A percentile compares a stretch with the other conserved stretches of the same genome.
Conservation (phyloP, 176 grass and related monocot species). For the Echinochloa phyllopogon region DNA sequence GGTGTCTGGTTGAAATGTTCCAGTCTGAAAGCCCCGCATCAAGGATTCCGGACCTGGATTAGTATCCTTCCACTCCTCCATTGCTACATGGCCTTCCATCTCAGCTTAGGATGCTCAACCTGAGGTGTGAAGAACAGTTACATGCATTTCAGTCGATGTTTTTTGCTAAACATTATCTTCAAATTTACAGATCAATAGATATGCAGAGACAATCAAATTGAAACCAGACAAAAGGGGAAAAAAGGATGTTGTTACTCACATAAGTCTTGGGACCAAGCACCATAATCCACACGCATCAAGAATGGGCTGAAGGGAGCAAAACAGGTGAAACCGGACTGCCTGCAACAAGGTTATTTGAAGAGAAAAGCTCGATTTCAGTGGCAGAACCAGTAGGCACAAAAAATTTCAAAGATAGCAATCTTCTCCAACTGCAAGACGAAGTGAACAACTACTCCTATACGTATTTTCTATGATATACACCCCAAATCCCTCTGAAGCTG, state of each 20-base stretch:
- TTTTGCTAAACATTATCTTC: not conserved
- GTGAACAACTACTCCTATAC: not conserved
- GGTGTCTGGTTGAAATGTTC: slow-evolving; percentile 42
- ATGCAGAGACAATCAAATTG: slow-evolving; percentile 3
- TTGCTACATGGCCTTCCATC: slow-evolving; percentile 49
- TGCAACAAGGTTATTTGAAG: not conserved
- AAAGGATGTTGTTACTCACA: not conserved
- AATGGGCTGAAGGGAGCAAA: not conserved
- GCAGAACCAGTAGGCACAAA: not conserved
- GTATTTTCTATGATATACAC: not conserved
- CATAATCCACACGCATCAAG: not conserved
- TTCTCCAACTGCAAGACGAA: not conserved
- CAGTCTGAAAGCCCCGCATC: slow-evolving; percentile 35
- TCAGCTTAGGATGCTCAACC: slow-evolving; percentile 30
- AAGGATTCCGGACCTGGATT: slow-evolving; percentile 29
- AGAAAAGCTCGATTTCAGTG: not conserved
- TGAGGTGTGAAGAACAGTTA: not conserved
- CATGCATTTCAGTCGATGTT: not conserved
- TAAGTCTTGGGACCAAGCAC: slow-evolving; percentile 13
- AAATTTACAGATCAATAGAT: not conserved
- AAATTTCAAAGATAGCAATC: not conserved
- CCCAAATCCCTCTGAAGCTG: not conserved
- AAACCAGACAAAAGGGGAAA: slow-evolving; percentile 14
- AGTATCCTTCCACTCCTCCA: slow-evolving; percentile 51
- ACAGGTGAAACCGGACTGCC: not conserved